Percentiles rank a stretch among this genome's conserved stretches.
Evolutionary conservation across 2,329 filamentous ascomycete genomes (phyloP).

Genomic region (Colletotrichum tanaceti): DNA sequence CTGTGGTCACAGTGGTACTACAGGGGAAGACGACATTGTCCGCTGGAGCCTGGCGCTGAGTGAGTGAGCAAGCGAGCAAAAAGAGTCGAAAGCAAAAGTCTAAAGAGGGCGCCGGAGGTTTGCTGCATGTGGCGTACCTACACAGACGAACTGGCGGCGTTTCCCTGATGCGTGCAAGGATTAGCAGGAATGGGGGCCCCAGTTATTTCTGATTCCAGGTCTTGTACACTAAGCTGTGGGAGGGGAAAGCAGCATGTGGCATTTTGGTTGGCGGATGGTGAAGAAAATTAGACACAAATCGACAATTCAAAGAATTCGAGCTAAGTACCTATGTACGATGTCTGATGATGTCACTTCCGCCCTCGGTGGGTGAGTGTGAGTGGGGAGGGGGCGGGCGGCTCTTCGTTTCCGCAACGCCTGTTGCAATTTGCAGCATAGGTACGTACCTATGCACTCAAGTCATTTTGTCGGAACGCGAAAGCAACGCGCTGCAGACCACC

Average conservation of each 20-base stretch:
- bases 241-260: conserved; percentile 18
- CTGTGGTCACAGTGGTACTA: conserved; percentile 25
- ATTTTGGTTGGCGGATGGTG: conserved; percentile 29
- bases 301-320: conserved; percentile 3
- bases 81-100: conserved; percentile 3
- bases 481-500: conserved; percentile 5
- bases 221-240: too few species aligned
- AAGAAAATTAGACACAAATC: background rate
- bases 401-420: background rate
- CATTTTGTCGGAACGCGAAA: conserved; percentile 11
- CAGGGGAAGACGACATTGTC: background rate
- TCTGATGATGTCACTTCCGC: conserved; percentile 36
- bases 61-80: conserved; percentile 14
- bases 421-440: conserved; percentile 4
- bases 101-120: background rate
- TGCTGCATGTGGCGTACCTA: conserved; percentile 15
- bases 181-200: background rate
- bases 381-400: too few species aligned
- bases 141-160: background rate
- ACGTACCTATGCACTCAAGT: conserved; percentile 12
- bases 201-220: background rate
- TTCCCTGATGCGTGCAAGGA: conserved; percentile 32
- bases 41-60: too few species aligned
- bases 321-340: too few species aligned
- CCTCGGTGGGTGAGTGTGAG: background rate